Evolutionary conservation across 345 rosid species (phyloP), one percentile per base, ranked within the genome.

Genomic region (Jatropha curcas): DNA sequence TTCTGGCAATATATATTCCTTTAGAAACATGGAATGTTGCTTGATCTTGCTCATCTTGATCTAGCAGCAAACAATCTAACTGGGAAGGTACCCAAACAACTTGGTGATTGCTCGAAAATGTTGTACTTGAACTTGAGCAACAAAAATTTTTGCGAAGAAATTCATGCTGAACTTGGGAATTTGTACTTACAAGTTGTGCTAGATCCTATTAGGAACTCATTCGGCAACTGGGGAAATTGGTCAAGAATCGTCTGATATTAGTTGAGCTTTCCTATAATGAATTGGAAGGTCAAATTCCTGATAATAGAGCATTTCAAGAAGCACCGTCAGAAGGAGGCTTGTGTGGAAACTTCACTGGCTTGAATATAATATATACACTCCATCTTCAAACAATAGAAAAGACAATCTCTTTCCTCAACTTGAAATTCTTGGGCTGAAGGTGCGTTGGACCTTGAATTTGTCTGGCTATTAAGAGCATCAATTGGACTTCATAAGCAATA

Each of bases 211-310:
- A 5, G 62, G 8, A 75, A 79, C 51, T 19, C 22, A 7, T 35
- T 79, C 28, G 53, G 63, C 68, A 75, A 41, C 68, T 75, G 37
- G 70, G 73, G 52, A 62, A 17, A 14, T 75, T 75, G 69, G 20
- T 43, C 31, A 69, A 25, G 67, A 31, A 9, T 17, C 64, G 81
- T 33, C 64, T 78, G 60, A 62, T 43, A 27, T 2, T 5, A 0
- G 74, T 78, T 34, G 60, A 78, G 37, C 24, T 78, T 2, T 78
- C 81, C 46, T 55, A 31, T 71, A 78, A 78, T 56, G 53, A 73
- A 11, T 48, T 78, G 46, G 74, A 73, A 17, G 81, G 81, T 35
- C 74, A 60, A 2, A 73, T 78, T 68, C 77, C 81, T 6, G 46
- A 53, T 27, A 65, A 7, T 30, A 64, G 46, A 28, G 71, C 57